Conservation (phyloP, 768 basidiomycete genomes). For the Tubosaeta sp. region DNA sequence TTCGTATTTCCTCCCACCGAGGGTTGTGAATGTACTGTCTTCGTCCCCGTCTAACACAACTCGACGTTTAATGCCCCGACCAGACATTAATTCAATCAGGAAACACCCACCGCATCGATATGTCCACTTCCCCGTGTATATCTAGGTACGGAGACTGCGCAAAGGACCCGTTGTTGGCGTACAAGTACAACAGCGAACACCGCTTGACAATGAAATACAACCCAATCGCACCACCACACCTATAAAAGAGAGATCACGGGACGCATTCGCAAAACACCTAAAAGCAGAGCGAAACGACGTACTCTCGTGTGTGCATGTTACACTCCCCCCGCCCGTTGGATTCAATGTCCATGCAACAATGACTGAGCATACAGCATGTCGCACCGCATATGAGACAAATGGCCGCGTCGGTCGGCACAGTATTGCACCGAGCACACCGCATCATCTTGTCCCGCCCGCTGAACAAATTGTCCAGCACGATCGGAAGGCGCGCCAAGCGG, state of each 20-base stretch:
- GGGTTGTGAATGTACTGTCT: constrained; percentile 82
- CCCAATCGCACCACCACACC: constrained; percentile 87
- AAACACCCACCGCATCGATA: constrained; percentile 73
- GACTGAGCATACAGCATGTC: constrained; percentile 84
- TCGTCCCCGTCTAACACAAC: constrained; percentile 66
- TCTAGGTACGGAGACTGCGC: constrained; percentile 88
- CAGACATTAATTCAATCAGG: background rate
- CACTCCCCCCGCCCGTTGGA: constrained; percentile 75
- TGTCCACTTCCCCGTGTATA: constrained; percentile 88
- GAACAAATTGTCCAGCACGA: constrained; percentile 80
- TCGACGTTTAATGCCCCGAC: background rate
- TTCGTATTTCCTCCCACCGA: constrained; percentile 88
- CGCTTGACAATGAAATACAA: constrained; percentile 90
- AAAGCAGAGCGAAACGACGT: constrained; percentile 32
- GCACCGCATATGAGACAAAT: constrained; percentile 90
- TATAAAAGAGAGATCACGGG: constrained; percentile 27
- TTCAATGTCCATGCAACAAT: constrained; percentile 76
- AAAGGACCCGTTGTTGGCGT: constrained; percentile 87
- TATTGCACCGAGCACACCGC: constrained; percentile 72
- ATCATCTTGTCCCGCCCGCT: constrained; percentile 67
- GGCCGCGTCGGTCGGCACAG: constrained; percentile 79
- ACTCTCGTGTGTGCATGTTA: constrained; percentile 94
- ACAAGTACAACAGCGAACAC: constrained; percentile 85
- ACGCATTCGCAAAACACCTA: background rate
- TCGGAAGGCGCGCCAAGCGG: constrained; percentile 75